phyloP scores from a whole-genome alignment of 192 early-diverging fungal genomes.

The Obelidium mucronatum region DNA sequence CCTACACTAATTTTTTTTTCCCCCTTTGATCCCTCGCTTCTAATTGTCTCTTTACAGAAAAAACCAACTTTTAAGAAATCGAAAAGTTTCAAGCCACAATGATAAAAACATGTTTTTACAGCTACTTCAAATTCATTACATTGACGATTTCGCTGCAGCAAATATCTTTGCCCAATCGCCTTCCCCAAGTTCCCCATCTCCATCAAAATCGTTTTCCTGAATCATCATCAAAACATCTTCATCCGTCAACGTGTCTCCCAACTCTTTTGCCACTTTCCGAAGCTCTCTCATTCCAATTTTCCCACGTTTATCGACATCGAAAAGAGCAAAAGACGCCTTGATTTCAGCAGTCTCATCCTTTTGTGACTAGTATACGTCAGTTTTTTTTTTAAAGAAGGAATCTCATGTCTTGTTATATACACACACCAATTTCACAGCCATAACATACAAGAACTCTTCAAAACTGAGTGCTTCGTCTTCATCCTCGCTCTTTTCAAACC shows the following conservation, averaged over 20 bases:
- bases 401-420: too few species aligned
- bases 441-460: conserved; percentile 64
- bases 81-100: not conserved
- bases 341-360: conserved; percentile 68
- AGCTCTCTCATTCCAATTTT: conserved; percentile 62
- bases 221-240: conserved; percentile 75
- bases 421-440: conserved; percentile 49
- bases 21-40: not conserved
- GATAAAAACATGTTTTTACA: too few species aligned
- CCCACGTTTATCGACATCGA: conserved; percentile 67
- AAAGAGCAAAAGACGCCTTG: conserved; percentile 66
- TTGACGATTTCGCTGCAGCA: not conserved
- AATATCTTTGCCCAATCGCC: conserved; percentile 61
- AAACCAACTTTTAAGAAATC: not conserved
- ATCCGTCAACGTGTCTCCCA: conserved; percentile 71
- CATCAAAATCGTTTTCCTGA: conserved; percentile 67
- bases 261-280: conserved; percentile 63
- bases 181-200: conserved; percentile 69
- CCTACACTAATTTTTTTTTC: not conserved
- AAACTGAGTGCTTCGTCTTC: conserved; percentile 52
- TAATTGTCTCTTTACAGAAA: not conserved
- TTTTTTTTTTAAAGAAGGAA: too few species aligned
- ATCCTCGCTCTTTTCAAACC: conserved; percentile 41
- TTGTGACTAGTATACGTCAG: too few species aligned
- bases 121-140: not conserved